Conservation (phyloP, 192 early-diverging fungal genomes). For the Entomortierella parvispora region DNA sequence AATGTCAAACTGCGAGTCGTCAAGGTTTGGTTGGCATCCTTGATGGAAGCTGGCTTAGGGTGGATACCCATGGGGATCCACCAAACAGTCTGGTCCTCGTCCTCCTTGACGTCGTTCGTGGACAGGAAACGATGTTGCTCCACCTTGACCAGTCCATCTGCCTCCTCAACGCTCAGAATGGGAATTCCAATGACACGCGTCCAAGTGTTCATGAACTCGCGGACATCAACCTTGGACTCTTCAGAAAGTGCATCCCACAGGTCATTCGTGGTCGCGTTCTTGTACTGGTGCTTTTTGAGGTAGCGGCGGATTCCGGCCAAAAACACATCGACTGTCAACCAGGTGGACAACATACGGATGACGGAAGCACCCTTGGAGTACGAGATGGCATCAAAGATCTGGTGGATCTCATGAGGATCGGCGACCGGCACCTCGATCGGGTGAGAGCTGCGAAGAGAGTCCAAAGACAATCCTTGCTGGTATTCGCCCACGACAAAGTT, state of each 20-base stretch:
- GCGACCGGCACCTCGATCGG: slow-evolving; percentile 80
- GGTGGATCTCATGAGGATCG: slow-evolving; percentile 70
- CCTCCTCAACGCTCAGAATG: slow-evolving; percentile 65
- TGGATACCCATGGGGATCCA: slow-evolving; percentile 81
- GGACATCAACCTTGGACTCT: slow-evolving; percentile 68
- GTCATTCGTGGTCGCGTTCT: slow-evolving; percentile 72
- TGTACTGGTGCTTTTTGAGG: slow-evolving; percentile 68
- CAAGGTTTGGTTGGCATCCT: slow-evolving; percentile 25
- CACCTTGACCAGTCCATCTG: slow-evolving; percentile 60
- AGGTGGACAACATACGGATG: slow-evolving; percentile 79
- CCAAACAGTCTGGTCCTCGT: slow-evolving; percentile 76
- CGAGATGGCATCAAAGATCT: slow-evolving; percentile 86
- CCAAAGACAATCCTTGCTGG: slow-evolving; percentile 69
- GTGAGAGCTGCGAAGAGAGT: slow-evolving; percentile 79
- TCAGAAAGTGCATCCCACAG: slow-evolving; percentile 72
- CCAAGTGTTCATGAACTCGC: slow-evolving; percentile 76
- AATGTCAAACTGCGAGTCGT: slow-evolving; percentile 56
- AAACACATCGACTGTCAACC: slow-evolving; percentile 56
- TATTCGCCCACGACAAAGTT: slow-evolving; percentile 72
- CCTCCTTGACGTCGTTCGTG: slow-evolving; percentile 65
- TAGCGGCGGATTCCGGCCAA: slow-evolving; percentile 61
- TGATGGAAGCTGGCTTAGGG: slow-evolving; percentile 49
- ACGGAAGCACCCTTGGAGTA: slow-evolving; percentile 84
- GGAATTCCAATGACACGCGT: slow-evolving; percentile 75
- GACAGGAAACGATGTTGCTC: slow-evolving; percentile 76